Evolutionary conservation across 2,329 filamentous ascomycete genomes (phyloP), one percentile per base, ranked within the genome.

Genomic region (Leptographium galeiforme): DNA sequence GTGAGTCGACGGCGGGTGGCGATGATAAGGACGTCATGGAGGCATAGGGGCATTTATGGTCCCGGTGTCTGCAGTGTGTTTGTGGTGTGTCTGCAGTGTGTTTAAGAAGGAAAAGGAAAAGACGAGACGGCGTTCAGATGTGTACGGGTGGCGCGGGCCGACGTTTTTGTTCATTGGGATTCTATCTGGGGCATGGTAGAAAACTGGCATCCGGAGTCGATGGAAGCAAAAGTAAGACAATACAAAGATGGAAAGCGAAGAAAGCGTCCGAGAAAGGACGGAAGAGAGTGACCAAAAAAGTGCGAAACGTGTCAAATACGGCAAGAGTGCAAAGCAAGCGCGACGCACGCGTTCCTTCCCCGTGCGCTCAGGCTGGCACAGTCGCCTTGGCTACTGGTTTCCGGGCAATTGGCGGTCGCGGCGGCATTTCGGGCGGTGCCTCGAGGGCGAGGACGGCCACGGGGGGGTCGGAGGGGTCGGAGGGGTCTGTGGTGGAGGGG

Each of bases 351-450:
- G 25, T 25, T 25, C 25, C 25, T 25, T 25, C 25, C 25, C 25
- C 5, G 25, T 25, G 25, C 8, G 34, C 34, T 36, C 8, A 13
- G 8, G 34, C n/a, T 10, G 25, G 19, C 43, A 45, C 43, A 13
- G 19, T 12, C 18, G 50, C 50, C 40, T 51, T 51, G 4, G 43
- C 39, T 25, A 53, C 56, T 14, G 56, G 56, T 25, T 25, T 25
- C 5, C 25, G 12, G 56, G 56, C 44, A 25, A 25, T 25, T 25
- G 56, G 56, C 38, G 52, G 56, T 16, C 52, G 54, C 38, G 44
- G 49, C n/a, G 19, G 38, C 12, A 6, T 14, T n/a, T 39, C 18
- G 40, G 33, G 38, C 11, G 25, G 7, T 6, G 48, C 13, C 14
- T 39, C 8, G 18, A 33, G 44, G 10, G 52, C 38, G 12, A 8